A percentile compares a stretch with the other conserved stretches of the same genome.
phyloP scores from a whole-genome alignment of 352 stramenopile genomes.

The Aphanomyces invadans region DNA sequence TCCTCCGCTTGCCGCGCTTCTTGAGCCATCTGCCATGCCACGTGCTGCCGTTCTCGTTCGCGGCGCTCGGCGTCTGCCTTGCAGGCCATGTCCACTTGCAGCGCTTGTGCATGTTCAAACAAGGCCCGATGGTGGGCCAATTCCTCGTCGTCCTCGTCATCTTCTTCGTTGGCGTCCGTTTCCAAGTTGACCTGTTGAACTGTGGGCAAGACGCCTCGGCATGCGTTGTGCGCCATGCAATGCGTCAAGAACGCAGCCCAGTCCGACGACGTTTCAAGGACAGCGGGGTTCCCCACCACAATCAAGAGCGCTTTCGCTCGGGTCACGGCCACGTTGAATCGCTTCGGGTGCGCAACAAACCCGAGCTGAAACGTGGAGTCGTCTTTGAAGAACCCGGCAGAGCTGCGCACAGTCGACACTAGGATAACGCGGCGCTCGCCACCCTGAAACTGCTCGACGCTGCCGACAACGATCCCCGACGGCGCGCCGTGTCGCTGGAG shows the following conservation, averaged over 20 bases:
- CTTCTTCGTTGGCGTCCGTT: not conserved
- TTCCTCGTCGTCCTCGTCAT: not conserved
- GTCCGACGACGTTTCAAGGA: conserved; percentile 39
- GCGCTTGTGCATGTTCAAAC: not conserved
- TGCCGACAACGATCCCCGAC: conserved; percentile 32
- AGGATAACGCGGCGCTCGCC: conserved; percentile 56
- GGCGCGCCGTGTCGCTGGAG: conserved; percentile 37
- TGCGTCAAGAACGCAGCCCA: conserved; percentile 22
- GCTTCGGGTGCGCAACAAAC: conserved; percentile 44
- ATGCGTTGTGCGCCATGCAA: conserved; percentile 13
- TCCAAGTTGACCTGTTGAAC: not conserved
- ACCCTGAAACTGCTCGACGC: conserved; percentile 71
- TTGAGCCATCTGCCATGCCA: not conserved
- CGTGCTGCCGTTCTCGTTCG: not conserved
- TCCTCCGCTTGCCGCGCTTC: not conserved
- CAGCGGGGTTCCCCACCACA: conserved; percentile 55
- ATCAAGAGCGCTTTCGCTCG: conserved; percentile 54
- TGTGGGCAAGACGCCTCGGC: not conserved
- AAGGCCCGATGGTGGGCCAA: not conserved
- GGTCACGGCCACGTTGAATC: conserved; percentile 76
- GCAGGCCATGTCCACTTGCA: not conserved
- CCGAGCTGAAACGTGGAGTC: conserved; percentile 44
- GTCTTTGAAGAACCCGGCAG: conserved; percentile 30
- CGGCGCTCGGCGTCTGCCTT: not conserved
- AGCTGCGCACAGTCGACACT: conserved; percentile 42